Base-by-base conservation (phyloP, 768 basidiomycete genomes). In the Tephrocybe sp. region DNA sequence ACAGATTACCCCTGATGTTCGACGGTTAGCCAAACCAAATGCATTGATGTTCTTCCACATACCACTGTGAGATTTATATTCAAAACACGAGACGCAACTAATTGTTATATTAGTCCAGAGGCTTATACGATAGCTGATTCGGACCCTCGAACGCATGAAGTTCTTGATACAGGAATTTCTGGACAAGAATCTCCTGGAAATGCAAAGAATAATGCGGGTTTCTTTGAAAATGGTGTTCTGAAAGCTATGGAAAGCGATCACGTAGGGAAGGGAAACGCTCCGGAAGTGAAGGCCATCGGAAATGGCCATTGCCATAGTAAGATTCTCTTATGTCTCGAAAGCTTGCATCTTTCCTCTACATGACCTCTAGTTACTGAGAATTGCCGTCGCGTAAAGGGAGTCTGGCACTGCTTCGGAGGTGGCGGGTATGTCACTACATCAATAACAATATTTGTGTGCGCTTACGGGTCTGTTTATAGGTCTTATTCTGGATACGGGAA, bases 1-100 rank as follows among this genome's bases (percentile, higher is more conserved):
- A 30, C 87, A 87, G 64, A 60, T 84, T 41, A 71, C 78, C 0
- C 83, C 88, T 0, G 62, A 73, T 42, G 65, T 67, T 19, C 67
- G 70, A 58, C 75, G 73, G 47, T 73, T 94, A 2, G 91, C 89
- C 3, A 98, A 97, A 66, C 95, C 95, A 1, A 97, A 97, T 60
- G 95, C 92, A 0, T 66, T 98, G 57, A 90, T 92, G 88, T 97
- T 95, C 71, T 97, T 97, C 83, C 95, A 98, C 57, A 98, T 99
- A 40, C 95, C 95, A 44, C 62, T 97, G 86, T 91, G 62, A 18
- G 85, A 73, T 24, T 40, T 18, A 40, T 21, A 24, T 6, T 45
- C 0, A 22, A 10, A 23, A 10, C 25, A 53, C 22, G 24, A 19
- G 29, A 29, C 12, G 31, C 40, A 19, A 39, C 24, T 40, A 44